These are phyloP conservation scores for Nakaseomyces kungkrabaensis DNA, from an alignment of 1,139 yeast genomes.

Conservation along the genomic window DNA sequence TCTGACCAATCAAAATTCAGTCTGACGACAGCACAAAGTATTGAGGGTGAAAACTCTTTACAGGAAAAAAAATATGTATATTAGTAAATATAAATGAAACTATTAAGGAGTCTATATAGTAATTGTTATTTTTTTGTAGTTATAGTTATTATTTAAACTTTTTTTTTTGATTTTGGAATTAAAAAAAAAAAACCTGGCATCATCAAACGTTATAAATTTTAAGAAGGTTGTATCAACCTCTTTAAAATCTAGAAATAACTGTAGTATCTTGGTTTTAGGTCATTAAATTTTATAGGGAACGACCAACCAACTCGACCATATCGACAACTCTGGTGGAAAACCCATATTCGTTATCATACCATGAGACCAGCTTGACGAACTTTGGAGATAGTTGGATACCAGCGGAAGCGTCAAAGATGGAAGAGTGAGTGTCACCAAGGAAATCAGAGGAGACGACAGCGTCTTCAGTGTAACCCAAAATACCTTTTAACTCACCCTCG, in stretches of 20 bases:
- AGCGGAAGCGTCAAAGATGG: slow-evolving; percentile 70
- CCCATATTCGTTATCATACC: slow-evolving; percentile 89
- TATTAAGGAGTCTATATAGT: not conserved
- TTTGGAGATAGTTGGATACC: slow-evolving; percentile 79
- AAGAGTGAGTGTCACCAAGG: slow-evolving; percentile 65
- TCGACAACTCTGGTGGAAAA: slow-evolving; percentile 87
- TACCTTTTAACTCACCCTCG: slow-evolving; percentile 63
- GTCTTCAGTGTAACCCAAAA: slow-evolving; percentile 76
- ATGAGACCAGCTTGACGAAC: slow-evolving; percentile 72
- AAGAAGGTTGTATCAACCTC: too few species aligned
- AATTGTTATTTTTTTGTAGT: not conserved
- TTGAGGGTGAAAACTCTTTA: not conserved
- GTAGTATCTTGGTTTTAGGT: too few species aligned
- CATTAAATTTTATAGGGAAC: not conserved
- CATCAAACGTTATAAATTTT: not conserved
- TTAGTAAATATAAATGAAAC: not conserved
- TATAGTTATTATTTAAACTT: not conserved
- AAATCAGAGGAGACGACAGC: slow-evolving; percentile 80
- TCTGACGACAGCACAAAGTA: too few species aligned
- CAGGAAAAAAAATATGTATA: not conserved
- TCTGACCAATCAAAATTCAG: not conserved
- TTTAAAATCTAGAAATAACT: too few species aligned
- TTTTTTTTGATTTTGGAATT: not conserved
- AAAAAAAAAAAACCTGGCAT: not conserved
- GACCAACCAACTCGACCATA: slow-evolving; percentile 46